A percentile compares a stretch with the other conserved stretches of the same genome.
These are phyloP conservation scores for Candida peoriensis DNA, from an alignment of 805 yeast species.

Conservation along the genomic window DNA sequence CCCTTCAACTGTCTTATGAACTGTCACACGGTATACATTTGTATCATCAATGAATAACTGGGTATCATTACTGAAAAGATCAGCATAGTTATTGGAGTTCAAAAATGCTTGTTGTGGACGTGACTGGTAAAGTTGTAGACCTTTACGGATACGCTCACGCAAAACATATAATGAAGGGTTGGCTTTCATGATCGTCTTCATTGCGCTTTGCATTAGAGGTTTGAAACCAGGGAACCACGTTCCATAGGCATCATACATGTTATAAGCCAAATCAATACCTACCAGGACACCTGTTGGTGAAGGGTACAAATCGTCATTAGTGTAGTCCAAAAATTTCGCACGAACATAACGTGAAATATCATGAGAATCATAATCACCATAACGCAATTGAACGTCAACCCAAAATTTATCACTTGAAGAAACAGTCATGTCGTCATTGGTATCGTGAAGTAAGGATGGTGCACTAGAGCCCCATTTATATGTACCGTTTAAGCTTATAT, in stretches of 20 bases:
- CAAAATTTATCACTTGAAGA: constrained; percentile 66
- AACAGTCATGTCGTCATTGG: constrained; percentile 59
- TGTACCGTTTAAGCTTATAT: constrained; percentile 68
- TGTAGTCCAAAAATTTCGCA: constrained; percentile 89
- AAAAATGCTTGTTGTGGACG: constrained; percentile 90
- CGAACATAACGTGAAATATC: constrained; percentile 92
- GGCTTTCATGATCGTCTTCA: constrained; percentile 90
- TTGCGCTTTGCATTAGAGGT: constrained; percentile 82
- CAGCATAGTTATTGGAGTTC: constrained; percentile 86
- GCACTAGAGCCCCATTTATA: constrained; percentile 77
- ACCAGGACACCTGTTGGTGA: constrained; percentile 89
- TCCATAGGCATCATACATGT: constrained; percentile 94
- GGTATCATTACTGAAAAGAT: constrained; percentile 76
- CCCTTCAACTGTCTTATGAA: constrained; percentile 89
- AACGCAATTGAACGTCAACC: constrained; percentile 92
- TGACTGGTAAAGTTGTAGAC: constrained; percentile 86
- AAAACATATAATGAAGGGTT: constrained; percentile 90
- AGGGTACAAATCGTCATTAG: constrained; percentile 85
- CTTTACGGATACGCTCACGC: constrained; percentile 91
- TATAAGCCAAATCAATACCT: constrained; percentile 90
- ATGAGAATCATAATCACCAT: constrained; percentile 97
- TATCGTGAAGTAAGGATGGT: constrained; percentile 76
- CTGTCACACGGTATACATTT: constrained; percentile 88
- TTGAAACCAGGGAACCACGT: constrained; percentile 97
- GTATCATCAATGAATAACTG: constrained; percentile 90